Evolutionary conservation across 192 early-diverging fungal genomes (phyloP).

Genomic region (Globomyces pollinis-pini): DNA sequence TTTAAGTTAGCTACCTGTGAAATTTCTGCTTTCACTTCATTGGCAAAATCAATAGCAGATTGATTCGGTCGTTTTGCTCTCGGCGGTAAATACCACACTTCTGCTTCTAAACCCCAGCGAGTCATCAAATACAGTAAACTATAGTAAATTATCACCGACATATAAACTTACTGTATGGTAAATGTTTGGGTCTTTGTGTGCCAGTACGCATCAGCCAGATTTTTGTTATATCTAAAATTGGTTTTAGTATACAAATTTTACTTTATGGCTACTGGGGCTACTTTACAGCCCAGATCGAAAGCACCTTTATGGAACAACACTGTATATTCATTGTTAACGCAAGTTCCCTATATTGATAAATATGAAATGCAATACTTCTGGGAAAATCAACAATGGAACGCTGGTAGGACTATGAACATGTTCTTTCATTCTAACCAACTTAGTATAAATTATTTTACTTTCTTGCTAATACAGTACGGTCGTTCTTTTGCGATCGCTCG

Average conservation of each 20-base stretch:
- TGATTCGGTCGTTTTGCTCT: slow-evolving; percentile 23
- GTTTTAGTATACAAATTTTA: too few relatives aligned
- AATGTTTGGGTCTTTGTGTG: slow-evolving; percentile 44
- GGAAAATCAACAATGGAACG: slow-evolving; percentile 46
- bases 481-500: slow-evolving; percentile 48
- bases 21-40: slow-evolving; percentile 46
- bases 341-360: too few relatives aligned
- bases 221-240: too few relatives aligned
- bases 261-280: slow-evolving; percentile 47
- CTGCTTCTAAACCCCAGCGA: slow-evolving; percentile 46
- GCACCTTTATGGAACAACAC: slow-evolving; percentile 56
- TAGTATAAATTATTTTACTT: slow-evolving; percentile 27
- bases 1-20: slow-evolving; percentile 39
- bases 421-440: slow-evolving; percentile 35
- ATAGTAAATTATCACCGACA: too few relatives aligned
- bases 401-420: slow-evolving; percentile 32
- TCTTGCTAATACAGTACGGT: slow-evolving; percentile 29
- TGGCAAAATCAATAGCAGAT: slow-evolving; percentile 42
- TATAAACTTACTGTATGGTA: slow-evolving; percentile 20
- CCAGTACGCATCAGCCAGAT: slow-evolving; percentile 50
- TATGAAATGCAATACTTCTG: too few relatives aligned
- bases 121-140: slow-evolving; percentile 50
- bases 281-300: slow-evolving; percentile 41
- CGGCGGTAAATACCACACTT: slow-evolving; percentile 46
- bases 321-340: slow-evolving; percentile 53